Evolutionary conservation across 345 rosid genomes (phyloP), one percentile per base, ranked within the genome.

Genomic region (Brassica napus): DNA sequence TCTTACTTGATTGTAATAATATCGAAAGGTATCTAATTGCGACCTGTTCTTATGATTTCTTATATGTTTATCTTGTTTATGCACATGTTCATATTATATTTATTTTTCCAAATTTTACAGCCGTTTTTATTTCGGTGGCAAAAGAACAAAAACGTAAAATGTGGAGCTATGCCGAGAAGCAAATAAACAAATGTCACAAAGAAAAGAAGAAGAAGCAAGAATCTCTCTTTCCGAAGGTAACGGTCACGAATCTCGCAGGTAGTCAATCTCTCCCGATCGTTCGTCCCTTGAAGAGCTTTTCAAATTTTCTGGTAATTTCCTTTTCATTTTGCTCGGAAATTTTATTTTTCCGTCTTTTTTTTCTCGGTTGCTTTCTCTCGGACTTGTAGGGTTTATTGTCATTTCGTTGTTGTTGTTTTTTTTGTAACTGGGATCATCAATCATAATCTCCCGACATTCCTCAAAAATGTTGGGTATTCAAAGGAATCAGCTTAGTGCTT

Each of bases 201-300:
- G 66, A 37, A 30, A 55, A 8, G 10, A 49, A 65, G 14, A 4
- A 39, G 54, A 66, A 79, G 69, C 82, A 73, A 79, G 73, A 79
- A 66, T 79, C 77, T 79, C 77, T 73, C 64, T 59, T 66, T 16
- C 77, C 81, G 68, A 28, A 42, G 54, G 35, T 58, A 14, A 12
- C 76, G 68, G 62, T 66, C 59, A 66, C 72, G 81, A 78, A 78
- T 71, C 77, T 63, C 81, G 57, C 67, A 35, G 76, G 71, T 18
- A 18, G 1, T 18, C 65, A 49, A 63, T 70, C 69, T 77, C 63
- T 54, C 65, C 47, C 26, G 12, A 49, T 70, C 65, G 1, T 12
- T 52, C 65, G 44, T 52, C 57, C 21, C 18, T 52, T 49, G 47
- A 78, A 64, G 4, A 54, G 14, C 15, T 78, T 71, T 64, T 16